Base-by-base conservation (phyloP, 116 monocot genomes). In the Iris pallida region DNA sequence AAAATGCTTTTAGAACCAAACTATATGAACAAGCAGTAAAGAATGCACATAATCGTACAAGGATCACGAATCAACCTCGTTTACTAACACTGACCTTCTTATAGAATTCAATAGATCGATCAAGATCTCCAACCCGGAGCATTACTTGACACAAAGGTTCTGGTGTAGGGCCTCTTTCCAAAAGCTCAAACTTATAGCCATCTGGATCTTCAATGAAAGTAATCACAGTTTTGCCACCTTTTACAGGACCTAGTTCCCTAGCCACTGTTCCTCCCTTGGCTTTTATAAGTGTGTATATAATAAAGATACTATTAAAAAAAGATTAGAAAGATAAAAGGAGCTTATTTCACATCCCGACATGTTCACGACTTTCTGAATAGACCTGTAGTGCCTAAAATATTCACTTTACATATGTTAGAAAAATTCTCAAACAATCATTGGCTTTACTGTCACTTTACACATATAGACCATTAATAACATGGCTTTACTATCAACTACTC, bases 71-170 rank as follows among this genome's bases (percentile, higher is more conserved):
- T n/a, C 15, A 5, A 5, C 61, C 1, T 44, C 18, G 30, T 20
- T 20, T 47, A 10, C 4, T 43, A 45, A 1, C 6, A 64, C 55
- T 59, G 44, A 89, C 89, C 72, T 89, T 85, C 66, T 85, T 61
- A 72, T 89, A 85, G 70, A 89, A 89, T 66, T 75, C 59, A 52
- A 89, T 78, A 10, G 89, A 70, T 72, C 78, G 75, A 59, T 82
- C 82, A 73, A 85, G 82, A 73, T 89, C 85, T 20, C 89, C 85
- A n/a, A 89, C 89, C 8, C 82, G 80, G 70, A 85, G 85, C 89
- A 89, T 89, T 62, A 89, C 80, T 80, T 89, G 89, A 61, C 85
- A 85, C 52, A 89, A 75, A 2, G 85, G 89, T 42, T 89, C 89
- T 30, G 80, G 85, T 55, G 89, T 85, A 45, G 75, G 78, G 53